Evolutionary conservation across 208 protist species (phyloP).

Genomic region (Wallacemonas sp.): DNA sequence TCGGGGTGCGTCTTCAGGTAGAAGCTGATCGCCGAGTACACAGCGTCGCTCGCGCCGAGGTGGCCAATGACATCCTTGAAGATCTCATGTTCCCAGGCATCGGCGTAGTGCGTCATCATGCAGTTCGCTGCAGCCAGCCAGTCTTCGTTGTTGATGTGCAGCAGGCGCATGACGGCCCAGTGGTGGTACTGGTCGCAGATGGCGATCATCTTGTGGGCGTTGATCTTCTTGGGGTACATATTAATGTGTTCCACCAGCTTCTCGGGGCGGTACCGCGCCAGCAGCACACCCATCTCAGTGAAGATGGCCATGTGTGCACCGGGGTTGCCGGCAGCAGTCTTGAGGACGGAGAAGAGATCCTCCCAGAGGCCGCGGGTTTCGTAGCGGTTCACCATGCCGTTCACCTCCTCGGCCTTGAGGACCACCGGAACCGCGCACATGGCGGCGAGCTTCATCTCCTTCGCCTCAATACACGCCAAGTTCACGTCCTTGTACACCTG

Average conservation of each 20-base stretch:
- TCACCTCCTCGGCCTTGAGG: slow-evolving; percentile 97
- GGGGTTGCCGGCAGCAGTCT: slow-evolving; percentile 93
- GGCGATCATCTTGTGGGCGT: slow-evolving; percentile 97
- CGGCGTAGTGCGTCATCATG: slow-evolving; percentile 98
- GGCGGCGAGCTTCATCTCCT: slow-evolving; percentile 98
- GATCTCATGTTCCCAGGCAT: slow-evolving; percentile 97
- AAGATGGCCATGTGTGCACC: slow-evolving; percentile 99
- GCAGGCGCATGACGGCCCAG: slow-evolving; percentile 95
- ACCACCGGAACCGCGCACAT: slow-evolving; percentile 98
- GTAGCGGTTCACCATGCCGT: slow-evolving; percentile 91
- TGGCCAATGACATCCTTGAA: slow-evolving; percentile 98
- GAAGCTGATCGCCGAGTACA: slow-evolving; percentile 97
- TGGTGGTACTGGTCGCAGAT: slow-evolving; percentile 94
- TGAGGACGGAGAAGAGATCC: slow-evolving; percentile 95
- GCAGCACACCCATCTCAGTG: slow-evolving; percentile 99
- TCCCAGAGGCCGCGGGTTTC: slow-evolving; percentile 93
- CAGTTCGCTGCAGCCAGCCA: slow-evolving; percentile 97
- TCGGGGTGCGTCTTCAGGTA: slow-evolving; percentile 95
- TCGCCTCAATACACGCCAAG: slow-evolving; percentile 97
- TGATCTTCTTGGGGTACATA: slow-evolving; percentile 95
- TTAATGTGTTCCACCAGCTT: slow-evolving; percentile 99
- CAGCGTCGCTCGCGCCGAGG: slow-evolving; percentile 96
- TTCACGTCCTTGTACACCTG: slow-evolving; percentile 97
- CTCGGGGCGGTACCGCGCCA: slow-evolving; percentile 98
- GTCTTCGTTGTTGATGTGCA: slow-evolving; percentile 98